Base-by-base conservation (phyloP, 306 rosid genomes). In the Quercus gilva region DNA sequence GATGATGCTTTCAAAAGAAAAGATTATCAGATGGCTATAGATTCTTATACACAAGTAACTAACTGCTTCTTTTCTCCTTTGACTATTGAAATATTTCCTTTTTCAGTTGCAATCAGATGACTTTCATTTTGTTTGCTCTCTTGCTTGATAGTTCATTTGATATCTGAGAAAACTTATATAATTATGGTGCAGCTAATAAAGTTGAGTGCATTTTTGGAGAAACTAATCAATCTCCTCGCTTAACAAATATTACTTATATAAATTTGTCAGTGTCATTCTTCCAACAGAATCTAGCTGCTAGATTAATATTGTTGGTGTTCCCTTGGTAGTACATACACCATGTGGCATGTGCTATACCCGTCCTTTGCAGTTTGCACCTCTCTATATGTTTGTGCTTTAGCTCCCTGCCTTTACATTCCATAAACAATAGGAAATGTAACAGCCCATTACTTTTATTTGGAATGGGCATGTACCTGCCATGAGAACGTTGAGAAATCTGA, bases 1-100 rank as follows among this genome's bases (percentile, higher is more conserved):
- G 90, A 87, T 1, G 98, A 96, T 76, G 98, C 99, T 83, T 96
- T 91, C 87, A 81, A 85, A 28, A 81, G 85, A 71, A 83, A 90
- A 73, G 97, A 96, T 68, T 87, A 74, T 80, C 81, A 68, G 25
- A 76, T 53, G 25, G 99, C 99, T 19, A 69, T 93, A 49, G 97
- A 96, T 88, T 94, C 90, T 71, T 96, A 96, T 74, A 96, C 99
- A 5, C 99, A 93, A 85, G 99, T 91, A 74, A 79, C 31, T 82
- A 77, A 25, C 68, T 74, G 75, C 33, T 74, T 69, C 76, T 63
- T 17, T 78, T 73, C 29, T 71, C n/a, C 31, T 21, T 65, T 51
- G 31, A 73, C 80, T 67, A 26, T 53, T 78, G 67, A 72, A 41
- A 43, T 53, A 71, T 81, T 84, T 63, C 23, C 51, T 45, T 3